phyloP scores from a whole-genome alignment of 306 rosid species.

The Bauhinia variegata region DNA sequence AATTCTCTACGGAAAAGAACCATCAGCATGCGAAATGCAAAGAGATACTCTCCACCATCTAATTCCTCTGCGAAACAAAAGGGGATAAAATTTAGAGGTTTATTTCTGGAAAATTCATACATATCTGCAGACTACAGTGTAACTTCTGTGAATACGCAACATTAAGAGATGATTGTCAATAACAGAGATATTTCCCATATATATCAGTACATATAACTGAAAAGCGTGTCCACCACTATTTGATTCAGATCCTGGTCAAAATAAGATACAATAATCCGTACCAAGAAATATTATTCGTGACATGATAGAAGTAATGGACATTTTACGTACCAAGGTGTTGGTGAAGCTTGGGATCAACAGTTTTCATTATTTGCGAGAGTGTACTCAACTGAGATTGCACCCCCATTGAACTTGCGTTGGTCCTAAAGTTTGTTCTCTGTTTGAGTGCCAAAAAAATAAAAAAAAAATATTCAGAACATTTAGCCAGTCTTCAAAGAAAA shows the following conservation, averaged over 20 bases:
- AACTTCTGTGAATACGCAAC: conserved; percentile 12
- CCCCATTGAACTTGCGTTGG: conserved; percentile 74
- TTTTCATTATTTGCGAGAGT: conserved; percentile 88
- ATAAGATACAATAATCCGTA: conserved; percentile 14
- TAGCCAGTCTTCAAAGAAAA: conserved; percentile 25
- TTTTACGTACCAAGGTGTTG: conserved; percentile 80
- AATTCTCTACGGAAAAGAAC: conserved; percentile 97
- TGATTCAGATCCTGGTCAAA: conserved; percentile 6
- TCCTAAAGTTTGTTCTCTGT: conserved; percentile 91
- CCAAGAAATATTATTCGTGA: conserved; percentile 17
- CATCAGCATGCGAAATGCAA: conserved; percentile 98
- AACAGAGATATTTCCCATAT: conserved; percentile 1
- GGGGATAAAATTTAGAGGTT: conserved; percentile 27
- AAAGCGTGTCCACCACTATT: background rate
- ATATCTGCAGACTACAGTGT: background rate
- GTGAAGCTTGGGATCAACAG: conserved; percentile 91
- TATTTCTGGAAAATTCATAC: conserved; percentile 10
- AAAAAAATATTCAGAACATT: conserved; percentile 18
- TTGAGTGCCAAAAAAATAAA: conserved; percentile 38
- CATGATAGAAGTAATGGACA: background rate
- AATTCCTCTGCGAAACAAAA: conserved; percentile 76
- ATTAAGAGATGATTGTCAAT: conserved; percentile 1
- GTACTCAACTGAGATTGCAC: conserved; percentile 90
- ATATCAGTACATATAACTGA: conserved; percentile 23
- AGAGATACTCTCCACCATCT: conserved; percentile 94